Evolutionary conservation across 306 rosid genomes (phyloP).

Genomic region (Psophocarpus tetragonolobus): DNA sequence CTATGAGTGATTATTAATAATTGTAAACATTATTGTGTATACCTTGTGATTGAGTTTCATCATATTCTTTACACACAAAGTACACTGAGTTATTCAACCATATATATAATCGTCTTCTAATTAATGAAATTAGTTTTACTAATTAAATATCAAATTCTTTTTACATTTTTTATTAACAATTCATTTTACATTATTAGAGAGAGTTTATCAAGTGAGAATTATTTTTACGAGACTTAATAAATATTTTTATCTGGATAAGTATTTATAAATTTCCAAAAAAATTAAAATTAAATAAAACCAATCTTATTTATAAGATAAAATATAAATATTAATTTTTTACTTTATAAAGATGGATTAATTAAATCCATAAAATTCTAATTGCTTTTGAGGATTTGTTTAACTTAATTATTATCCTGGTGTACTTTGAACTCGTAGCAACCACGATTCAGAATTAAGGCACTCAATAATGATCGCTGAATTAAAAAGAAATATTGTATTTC

Average conservation of each 20-base stretch:
- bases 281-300: neutral
- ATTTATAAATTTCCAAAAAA: neutral
- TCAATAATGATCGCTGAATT: neutral
- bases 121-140: neutral
- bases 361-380: neutral
- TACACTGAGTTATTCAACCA: neutral
- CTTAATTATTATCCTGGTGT: neutral
- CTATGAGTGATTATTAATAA: conserved; percentile 13
- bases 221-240: neutral
- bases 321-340: neutral
- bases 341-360: neutral
- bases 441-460: conserved; percentile 4
- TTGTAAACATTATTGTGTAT: neutral
- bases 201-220: neutral
- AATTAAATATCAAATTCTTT: neutral
- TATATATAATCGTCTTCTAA: neutral
- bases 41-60: neutral
- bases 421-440: conserved; percentile 16
- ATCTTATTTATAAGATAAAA: neutral
- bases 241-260: neutral
- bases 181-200: neutral
- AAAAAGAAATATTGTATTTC: neutral
- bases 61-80: neutral
- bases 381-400: conserved; percentile 2
- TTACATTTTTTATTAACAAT: no score